Percentiles rank a stretch among this genome's conserved stretches.
These are phyloP conservation scores for Sonneratia alba DNA, from an alignment of 345 rosid genomes.

Conservation along the genomic window DNA sequence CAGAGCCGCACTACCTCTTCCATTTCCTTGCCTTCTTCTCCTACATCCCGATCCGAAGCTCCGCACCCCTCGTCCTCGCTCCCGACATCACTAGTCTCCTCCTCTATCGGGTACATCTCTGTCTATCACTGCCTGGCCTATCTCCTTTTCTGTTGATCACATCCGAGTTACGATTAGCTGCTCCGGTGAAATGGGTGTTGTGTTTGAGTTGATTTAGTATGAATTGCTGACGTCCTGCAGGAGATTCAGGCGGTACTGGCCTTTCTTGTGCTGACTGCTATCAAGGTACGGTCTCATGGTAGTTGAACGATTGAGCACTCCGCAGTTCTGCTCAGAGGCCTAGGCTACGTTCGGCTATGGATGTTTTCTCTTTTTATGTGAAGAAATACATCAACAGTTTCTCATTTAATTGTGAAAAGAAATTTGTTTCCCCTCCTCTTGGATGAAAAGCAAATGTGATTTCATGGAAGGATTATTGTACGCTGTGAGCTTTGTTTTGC, in stretches of 20 bases:
- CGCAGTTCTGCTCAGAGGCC: neutral
- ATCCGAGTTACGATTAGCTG: neutral
- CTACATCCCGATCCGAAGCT: constrained; percentile 55
- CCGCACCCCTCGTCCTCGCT: constrained; percentile 33
- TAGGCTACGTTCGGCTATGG: too few species aligned
- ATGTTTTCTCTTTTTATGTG: neutral
- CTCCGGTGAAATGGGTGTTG: neutral
- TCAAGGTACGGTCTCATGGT: constrained; percentile 35
- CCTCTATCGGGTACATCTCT: constrained; percentile 33
- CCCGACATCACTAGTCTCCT: constrained; percentile 34
- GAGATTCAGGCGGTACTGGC: constrained; percentile 81
- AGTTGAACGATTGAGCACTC: neutral
- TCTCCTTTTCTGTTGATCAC: neutral
- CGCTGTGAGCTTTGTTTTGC: too few species aligned
- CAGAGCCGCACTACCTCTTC: constrained; percentile 61
- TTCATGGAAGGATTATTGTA: too few species aligned
- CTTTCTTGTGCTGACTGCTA: constrained; percentile 35
- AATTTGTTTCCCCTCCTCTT: too few species aligned
- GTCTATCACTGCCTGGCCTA: neutral
- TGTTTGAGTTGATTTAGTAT: neutral
- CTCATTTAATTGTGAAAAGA: neutral
- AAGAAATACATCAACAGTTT: neutral
- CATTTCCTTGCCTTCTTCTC: constrained; percentile 74
- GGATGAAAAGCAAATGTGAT: neutral
- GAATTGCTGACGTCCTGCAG: constrained; percentile 22